Evolutionary conservation across 1,284 basidiomycete genomes (phyloP).

Genomic region (Clitocybe nebularis): DNA sequence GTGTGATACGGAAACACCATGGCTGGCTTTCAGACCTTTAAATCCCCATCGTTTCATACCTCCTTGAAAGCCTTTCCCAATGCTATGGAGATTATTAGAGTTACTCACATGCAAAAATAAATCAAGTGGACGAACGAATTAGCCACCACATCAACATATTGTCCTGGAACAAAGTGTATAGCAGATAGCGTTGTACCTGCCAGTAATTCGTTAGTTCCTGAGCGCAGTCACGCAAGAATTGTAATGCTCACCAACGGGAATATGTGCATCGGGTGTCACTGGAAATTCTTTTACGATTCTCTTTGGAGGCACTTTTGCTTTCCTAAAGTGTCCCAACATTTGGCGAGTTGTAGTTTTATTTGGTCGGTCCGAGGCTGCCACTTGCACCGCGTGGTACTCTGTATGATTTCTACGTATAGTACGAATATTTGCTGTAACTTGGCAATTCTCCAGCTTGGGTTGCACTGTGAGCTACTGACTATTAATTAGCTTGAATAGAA

Average conservation of each 20-base stretch:
- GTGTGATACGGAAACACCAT: constrained; percentile 96
- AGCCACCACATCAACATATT: constrained; percentile 91
- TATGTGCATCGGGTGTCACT: constrained; percentile 83
- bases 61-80: constrained; percentile 97
- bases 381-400: constrained; percentile 83
- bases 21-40: constrained; percentile 87
- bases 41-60: constrained; percentile 98
- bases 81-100: constrained; percentile 44
- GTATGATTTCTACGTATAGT: constrained; percentile 60
- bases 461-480: constrained; percentile 1
- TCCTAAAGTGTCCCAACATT: constrained; percentile 86
- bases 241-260: constrained; percentile 72
- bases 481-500: constrained; percentile 12
- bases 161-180: constrained; percentile 96
- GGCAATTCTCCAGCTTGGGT: constrained; percentile 74
- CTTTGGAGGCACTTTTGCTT: constrained; percentile 83
- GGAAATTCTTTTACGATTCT: constrained; percentile 88
- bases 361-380: constrained; percentile 74
- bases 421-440: constrained; percentile 75
- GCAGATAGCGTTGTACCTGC: constrained; percentile 87
- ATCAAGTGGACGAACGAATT: constrained; percentile 67
- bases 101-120: neutral
- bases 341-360: constrained; percentile 65
- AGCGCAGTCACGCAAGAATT: constrained; percentile 4
- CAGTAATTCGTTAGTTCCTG: neutral